A percentile compares a stretch with the other conserved stretches of the same genome.
phyloP scores from a whole-genome alignment of 495 filamentous ascomycete species.

The Xylaria venustula region DNA sequence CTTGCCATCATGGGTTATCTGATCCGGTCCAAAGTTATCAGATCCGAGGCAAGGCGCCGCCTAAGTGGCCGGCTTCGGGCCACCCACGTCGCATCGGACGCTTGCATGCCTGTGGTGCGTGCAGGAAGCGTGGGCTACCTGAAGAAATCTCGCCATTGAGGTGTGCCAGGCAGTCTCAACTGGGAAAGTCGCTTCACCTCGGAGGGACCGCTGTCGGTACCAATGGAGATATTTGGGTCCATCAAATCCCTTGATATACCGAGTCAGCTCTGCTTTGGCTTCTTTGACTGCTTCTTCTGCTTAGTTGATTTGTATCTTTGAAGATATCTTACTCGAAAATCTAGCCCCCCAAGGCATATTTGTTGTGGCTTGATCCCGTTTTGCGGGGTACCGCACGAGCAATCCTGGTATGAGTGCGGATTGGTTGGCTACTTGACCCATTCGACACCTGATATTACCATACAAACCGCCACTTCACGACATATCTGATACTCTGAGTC shows the following conservation, averaged over 20 bases:
- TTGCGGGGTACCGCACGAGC: background rate
- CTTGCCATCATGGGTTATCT: conserved; percentile 26
- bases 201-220: conserved; percentile 4
- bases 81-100: conserved; percentile 10
- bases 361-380: background rate
- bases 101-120: conserved; percentile 2
- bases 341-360: too few species aligned
- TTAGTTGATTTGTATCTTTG: background rate
- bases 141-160: background rate
- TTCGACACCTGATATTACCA: background rate
- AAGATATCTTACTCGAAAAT: too few species aligned
- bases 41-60: conserved; percentile 21
- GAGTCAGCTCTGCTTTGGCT: background rate
- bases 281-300: background rate
- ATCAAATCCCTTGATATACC: conserved; percentile 7
- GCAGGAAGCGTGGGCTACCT: conserved; percentile 14
- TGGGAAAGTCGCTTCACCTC: background rate
- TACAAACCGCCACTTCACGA: background rate
- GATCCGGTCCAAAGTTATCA: conserved; percentile 34
- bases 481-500: background rate
- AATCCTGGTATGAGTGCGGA: background rate
- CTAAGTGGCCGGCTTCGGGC: conserved; percentile 12
- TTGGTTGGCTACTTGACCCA: background rate
- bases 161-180: background rate
- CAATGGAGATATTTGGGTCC: background rate